Conservation (phyloP, 371 early-diverging fungal species). For the Coelomomyces lativittatus region DNA sequence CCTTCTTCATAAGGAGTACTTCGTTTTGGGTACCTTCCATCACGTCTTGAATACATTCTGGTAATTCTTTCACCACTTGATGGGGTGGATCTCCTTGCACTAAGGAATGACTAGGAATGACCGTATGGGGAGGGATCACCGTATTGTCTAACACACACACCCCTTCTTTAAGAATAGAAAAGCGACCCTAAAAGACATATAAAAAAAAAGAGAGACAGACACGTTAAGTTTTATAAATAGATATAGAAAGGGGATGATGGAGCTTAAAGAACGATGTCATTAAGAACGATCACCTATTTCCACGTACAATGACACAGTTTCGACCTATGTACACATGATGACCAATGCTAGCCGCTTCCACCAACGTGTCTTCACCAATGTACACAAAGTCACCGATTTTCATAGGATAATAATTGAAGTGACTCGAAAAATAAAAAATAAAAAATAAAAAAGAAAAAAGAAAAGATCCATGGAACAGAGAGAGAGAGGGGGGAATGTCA, state of each 20-base stretch:
- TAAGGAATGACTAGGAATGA: constrained; percentile 69
- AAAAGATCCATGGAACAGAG: not conserved
- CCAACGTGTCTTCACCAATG: constrained; percentile 70
- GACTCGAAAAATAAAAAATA: constrained; percentile 4
- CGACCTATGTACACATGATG: constrained; percentile 73
- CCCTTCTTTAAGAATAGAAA: constrained; percentile 84
- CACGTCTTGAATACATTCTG: constrained; percentile 66
- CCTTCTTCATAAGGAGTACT: too few relatives aligned
- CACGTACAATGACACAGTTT: constrained; percentile 75
- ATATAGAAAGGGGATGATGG: not conserved
- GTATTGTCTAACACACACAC: constrained; percentile 72
- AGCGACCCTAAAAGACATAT: constrained; percentile 50
- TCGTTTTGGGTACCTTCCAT: constrained; percentile 6
- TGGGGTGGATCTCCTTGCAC: constrained; percentile 12
- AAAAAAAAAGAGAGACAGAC: not conserved
- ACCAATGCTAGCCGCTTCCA: constrained; percentile 85
- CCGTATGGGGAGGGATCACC: constrained; percentile 74
- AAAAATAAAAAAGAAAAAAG: not conserved
- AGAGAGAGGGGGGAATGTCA: too few relatives aligned
- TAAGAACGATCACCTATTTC: too few relatives aligned
- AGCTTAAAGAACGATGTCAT: not conserved
- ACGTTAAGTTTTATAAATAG: not conserved
- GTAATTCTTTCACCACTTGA: constrained; percentile 51
- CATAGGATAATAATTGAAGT: constrained; percentile 69
- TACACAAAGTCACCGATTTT: constrained; percentile 82